Evolutionary conservation across 805 yeast genomes (phyloP).

Genomic region (Candida maltosa): DNA sequence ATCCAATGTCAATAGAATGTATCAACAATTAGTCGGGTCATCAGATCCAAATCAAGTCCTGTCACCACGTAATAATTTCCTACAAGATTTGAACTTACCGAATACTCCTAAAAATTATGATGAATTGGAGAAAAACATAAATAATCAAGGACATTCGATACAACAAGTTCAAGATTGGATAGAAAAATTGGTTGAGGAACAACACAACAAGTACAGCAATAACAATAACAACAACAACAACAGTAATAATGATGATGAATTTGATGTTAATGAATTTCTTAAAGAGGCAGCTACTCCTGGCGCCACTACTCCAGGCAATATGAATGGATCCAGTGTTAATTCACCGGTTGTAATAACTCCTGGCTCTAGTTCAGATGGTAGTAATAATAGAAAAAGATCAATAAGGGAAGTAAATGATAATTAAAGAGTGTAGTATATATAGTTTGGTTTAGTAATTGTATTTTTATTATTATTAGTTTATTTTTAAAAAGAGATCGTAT

Average conservation of each 20-base stretch:
- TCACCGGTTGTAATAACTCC: constrained; percentile 11
- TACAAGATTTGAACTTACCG: constrained; percentile 25
- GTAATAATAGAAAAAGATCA: constrained; percentile 10
- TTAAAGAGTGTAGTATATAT: too few species aligned
- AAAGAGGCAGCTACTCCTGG: constrained; percentile 10
- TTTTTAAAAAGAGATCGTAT: too few species aligned
- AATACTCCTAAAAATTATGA: constrained; percentile 6
- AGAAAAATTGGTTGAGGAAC: constrained; percentile 29
- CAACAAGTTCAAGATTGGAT: constrained; percentile 59
- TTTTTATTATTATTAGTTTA: too few species aligned
- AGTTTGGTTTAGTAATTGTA: too few species aligned
- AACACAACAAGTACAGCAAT: constrained; percentile 17
- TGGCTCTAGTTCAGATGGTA: constrained; percentile 5
- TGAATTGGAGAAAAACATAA: constrained; percentile 42
- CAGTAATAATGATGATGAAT: constrained; percentile 15
- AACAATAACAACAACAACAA: constrained; percentile 10
- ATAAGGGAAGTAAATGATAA: constrained; percentile 15
- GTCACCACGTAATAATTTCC: constrained; percentile 29
- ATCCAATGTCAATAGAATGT: constrained; percentile 20
- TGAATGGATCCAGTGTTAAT: constrained; percentile 2
- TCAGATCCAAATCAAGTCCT: constrained; percentile 18
- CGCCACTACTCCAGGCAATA: constrained; percentile 1
- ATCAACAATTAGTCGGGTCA: constrained; percentile 23
- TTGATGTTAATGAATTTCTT: constrained; percentile 31
- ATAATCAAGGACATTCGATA: constrained; percentile 49